These are phyloP conservation scores for Fusarium buharicum DNA, from an alignment of 2,329 filamentous ascomycete genomes.

Conservation along the genomic window DNA sequence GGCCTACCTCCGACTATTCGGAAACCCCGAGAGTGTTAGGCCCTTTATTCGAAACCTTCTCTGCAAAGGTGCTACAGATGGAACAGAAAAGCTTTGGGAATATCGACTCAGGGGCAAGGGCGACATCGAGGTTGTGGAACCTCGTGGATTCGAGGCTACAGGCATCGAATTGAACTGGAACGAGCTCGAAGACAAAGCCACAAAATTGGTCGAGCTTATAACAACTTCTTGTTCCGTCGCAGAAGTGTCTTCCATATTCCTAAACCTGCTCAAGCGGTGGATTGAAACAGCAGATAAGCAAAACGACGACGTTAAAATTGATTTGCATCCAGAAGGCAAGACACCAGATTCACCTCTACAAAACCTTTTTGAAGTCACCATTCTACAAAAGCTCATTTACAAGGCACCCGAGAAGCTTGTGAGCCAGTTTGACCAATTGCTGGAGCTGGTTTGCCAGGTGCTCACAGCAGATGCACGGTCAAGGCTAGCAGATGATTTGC, in stretches of 20 bases:
- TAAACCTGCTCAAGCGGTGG: conserved; percentile 69
- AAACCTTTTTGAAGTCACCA: conserved; percentile 66
- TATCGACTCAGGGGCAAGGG: conserved; percentile 60
- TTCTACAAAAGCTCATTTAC: conserved; percentile 73
- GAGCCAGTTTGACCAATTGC: conserved; percentile 70
- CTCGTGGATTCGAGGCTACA: conserved; percentile 35
- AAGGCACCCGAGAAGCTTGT: conserved; percentile 71
- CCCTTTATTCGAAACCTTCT: conserved; percentile 65
- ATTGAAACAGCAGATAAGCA: conserved; percentile 52
- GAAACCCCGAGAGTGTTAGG: conserved; percentile 60
- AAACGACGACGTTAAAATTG: conserved; percentile 44
- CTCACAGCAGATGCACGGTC: conserved; percentile 59
- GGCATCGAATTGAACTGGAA: conserved; percentile 52
- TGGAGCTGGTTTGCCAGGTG: conserved; percentile 72
- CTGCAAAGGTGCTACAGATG: conserved; percentile 59
- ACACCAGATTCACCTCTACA: conserved; percentile 54
- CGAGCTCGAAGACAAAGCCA: conserved; percentile 60
- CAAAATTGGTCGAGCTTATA: conserved; percentile 62
- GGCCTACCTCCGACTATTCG: conserved; percentile 67
- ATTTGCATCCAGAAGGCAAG: conserved; percentile 46
- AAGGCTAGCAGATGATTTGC: conserved; percentile 58
- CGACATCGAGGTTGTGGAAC: conserved; percentile 62
- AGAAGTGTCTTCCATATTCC: conserved; percentile 69
- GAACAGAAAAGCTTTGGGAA: conserved; percentile 58
- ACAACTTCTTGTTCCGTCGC: conserved; percentile 62